phyloP scores from a whole-genome alignment of 805 yeast genomes.

The Monosporozyma servazzii region DNA sequence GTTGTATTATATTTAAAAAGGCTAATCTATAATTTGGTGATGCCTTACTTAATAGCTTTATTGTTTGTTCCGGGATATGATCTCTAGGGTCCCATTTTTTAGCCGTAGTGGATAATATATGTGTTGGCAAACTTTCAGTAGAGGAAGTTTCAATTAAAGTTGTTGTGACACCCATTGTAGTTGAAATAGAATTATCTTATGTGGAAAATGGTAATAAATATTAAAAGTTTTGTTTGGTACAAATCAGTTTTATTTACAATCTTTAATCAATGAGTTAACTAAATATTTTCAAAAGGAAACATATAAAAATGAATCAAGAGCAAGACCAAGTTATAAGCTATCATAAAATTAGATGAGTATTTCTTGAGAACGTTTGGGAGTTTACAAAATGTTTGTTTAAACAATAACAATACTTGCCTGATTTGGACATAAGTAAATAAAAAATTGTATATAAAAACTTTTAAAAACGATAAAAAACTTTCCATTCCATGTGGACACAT shows the following conservation, averaged over 20 bases:
- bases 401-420: not conserved
- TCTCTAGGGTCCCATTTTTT: conserved; percentile 38
- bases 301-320: too few species aligned
- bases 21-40: conserved; percentile 39
- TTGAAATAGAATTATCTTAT: not conserved
- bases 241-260: too few species aligned
- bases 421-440: not conserved
- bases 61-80: conserved; percentile 34
- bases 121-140: not conserved
- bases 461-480: not conserved
- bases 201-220: conserved; percentile 1
- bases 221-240: not conserved
- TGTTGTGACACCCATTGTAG: not conserved
- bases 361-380: not conserved
- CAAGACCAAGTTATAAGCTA: too few species aligned
- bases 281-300: too few species aligned
- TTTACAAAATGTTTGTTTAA: not conserved
- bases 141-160: not conserved
- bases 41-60: conserved; percentile 18
- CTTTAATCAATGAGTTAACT: too few species aligned
- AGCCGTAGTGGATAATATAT: not conserved
- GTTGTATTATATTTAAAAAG: conserved; percentile 56
- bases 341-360: too few species aligned
- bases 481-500: not conserved
- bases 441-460: not conserved